Conservation (phyloP, 257 asterid genomes). For the Linderniella brevidens region DNA sequence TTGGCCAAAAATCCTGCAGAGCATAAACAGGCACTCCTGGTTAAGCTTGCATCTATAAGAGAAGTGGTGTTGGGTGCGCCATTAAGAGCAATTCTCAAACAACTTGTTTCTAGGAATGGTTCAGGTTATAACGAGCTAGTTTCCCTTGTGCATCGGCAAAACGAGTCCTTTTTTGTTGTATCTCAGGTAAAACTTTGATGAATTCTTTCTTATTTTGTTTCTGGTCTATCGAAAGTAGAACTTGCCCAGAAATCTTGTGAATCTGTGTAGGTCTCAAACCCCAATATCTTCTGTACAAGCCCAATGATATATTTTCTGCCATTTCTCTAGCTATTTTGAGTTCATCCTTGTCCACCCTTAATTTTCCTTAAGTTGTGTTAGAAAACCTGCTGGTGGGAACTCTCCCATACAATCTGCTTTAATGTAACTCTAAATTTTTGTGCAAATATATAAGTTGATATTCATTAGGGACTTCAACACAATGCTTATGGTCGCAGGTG, state of each 20-base stretch:
- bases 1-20: too few relatives aligned
- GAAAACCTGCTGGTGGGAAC: too few relatives aligned
- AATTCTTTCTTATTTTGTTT: slow-evolving; percentile 9
- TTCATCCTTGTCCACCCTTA: too few relatives aligned
- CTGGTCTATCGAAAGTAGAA: slow-evolving; percentile 3
- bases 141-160: slow-evolving; percentile 84
- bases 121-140: slow-evolving; percentile 42
- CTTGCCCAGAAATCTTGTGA: too few relatives aligned
- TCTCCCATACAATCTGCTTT: too few relatives aligned
- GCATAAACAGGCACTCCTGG: slow-evolving; percentile 42
- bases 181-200: slow-evolving; percentile 46
- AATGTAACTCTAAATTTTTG: neutral
- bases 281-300: too few relatives aligned
- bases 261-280: too few relatives aligned
- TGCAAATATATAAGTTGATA: slow-evolving; percentile 5
- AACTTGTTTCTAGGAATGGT: slow-evolving; percentile 49
- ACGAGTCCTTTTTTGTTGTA: slow-evolving; percentile 71
- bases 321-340: too few relatives aligned
- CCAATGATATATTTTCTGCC: too few relatives aligned
- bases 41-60: slow-evolving; percentile 76
- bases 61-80: slow-evolving; percentile 95
- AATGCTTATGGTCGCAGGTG: slow-evolving; percentile 27
- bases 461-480: too few relatives aligned
- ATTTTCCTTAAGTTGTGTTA: neutral
- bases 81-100: slow-evolving; percentile 58